phyloP scores from a whole-genome alignment of 2,329 filamentous ascomycete species.

The Colletotrichum plurivorum region DNA sequence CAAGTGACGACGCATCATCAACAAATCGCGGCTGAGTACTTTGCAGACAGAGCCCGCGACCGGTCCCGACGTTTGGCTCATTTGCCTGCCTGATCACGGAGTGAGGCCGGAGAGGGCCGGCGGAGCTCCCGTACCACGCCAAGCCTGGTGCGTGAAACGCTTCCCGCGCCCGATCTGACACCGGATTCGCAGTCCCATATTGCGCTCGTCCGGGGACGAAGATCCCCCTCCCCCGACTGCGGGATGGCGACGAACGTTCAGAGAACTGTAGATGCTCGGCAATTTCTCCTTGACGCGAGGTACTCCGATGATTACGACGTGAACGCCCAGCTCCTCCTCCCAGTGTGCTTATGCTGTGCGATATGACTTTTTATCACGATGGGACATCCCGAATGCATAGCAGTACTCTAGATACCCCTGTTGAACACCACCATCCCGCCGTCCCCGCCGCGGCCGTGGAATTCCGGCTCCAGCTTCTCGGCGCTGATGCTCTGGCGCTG shows the following conservation, averaged over 20 bases:
- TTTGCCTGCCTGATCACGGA: conserved; percentile 3
- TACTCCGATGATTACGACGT: conserved; percentile 4
- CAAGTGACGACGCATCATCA: neutral
- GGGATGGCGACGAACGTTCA: conserved; percentile 2
- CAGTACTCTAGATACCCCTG: conserved; percentile 78
- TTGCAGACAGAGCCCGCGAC: neutral
- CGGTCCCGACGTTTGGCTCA: neutral
- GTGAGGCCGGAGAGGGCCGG: conserved; percentile 8
- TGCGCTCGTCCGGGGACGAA: conserved; percentile 4
- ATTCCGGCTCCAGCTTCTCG: conserved; percentile 85
- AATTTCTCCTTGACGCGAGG: neutral
- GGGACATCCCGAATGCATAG: neutral
- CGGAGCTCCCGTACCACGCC: conserved; percentile 22
- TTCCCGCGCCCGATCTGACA: conserved; percentile 30
- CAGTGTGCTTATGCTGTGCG: neutral
- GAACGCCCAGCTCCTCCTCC: neutral
- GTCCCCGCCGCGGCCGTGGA: conserved; percentile 84
- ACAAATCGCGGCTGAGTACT: neutral
- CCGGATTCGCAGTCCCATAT: conserved; percentile 29
- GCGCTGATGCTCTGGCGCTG: conserved; percentile 88
- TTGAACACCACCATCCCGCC: conserved; percentile 95
- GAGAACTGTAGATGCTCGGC: conserved; percentile 13
- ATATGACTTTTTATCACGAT: conserved; percentile 2
- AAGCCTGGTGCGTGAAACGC: conserved; percentile 32
- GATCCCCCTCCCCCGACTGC: conserved; percentile 13